These are phyloP conservation scores for Fusarium sp. DNA, from an alignment of 2,329 filamentous ascomycete species.

Conservation along the genomic window DNA sequence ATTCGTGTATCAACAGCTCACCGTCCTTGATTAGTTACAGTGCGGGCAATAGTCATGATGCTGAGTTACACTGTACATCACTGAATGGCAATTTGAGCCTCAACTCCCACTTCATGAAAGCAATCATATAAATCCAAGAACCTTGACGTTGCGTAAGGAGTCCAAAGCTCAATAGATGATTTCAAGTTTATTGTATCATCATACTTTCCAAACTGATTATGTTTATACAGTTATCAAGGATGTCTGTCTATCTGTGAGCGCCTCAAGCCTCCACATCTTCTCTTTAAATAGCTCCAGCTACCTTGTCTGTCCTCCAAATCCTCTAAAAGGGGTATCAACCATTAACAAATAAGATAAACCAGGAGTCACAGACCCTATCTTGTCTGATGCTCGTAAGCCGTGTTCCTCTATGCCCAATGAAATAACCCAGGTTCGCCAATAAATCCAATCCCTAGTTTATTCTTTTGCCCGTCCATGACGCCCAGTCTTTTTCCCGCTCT, in stretches of 20 bases:
- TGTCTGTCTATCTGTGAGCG: not conserved
- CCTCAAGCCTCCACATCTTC: not conserved
- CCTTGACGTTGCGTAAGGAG: not conserved
- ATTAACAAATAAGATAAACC: slow-evolving; percentile 35
- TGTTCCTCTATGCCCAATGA: slow-evolving; percentile 12
- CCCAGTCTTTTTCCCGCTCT: not conserved
- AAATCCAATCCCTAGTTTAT: slow-evolving; percentile 12
- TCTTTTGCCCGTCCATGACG: slow-evolving; percentile 12
- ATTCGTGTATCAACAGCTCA: not conserved
- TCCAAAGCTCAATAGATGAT: accelerated
- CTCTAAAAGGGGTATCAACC: slow-evolving; percentile 38
- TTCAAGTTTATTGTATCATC: not conserved
- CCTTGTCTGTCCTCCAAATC: slow-evolving; percentile 12
- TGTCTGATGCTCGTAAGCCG: slow-evolving; percentile 16
- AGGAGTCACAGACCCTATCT: slow-evolving; percentile 17
- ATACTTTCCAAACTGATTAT: slow-evolving; percentile 8
- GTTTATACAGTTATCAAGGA: slow-evolving; percentile 11
- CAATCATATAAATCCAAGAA: not conserved
- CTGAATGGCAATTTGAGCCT: not conserved
- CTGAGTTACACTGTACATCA: not conserved
- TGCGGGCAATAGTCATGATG: not conserved
- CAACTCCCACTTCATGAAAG: not conserved
- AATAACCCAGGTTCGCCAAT: slow-evolving; percentile 33
- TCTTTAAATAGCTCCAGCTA: slow-evolving; percentile 11
- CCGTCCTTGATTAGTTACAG: not conserved